Evolutionary conservation across 2,329 filamentous ascomycete genomes (phyloP), one percentile per base, ranked within the genome.

Genomic region (Botryotinia globosa): DNA sequence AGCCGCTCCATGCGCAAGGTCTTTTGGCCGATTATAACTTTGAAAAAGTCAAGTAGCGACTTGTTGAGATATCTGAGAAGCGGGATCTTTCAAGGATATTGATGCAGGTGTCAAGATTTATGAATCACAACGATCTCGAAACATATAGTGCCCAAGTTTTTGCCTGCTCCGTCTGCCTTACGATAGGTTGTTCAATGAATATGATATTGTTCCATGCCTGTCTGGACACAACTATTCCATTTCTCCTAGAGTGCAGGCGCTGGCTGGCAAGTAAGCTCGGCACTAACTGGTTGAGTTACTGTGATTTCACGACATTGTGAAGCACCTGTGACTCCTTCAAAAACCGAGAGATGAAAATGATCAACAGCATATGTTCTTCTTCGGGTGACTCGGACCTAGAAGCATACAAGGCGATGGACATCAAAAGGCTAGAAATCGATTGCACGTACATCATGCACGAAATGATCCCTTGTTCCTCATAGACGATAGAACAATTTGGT

Each of bases 301-400:
- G n/a, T 32, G 10, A 48, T 42, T 65, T 42, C 34, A 54, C 25
- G 20, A 37, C 37, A 64, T 62, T 65, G n/a, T 71, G 45, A 64
- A 48, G n/a, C 48, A 71, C 69, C 69, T 56, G 58, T 65, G 69
- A 71, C 59, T 37, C 34, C 32, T 39, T 51, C 34, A 9, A 63
- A 42, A 42, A 54, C 58, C 42, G 34, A 64, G 34, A 29, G 34
- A 71, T 42, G 37, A 39, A 34, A 71, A 64, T 71, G 69, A 54
- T 64, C 68, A 51, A 63, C 69, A 32, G 9, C 20, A 7, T 14
- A 25, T 39, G 44, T 51, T 71, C 61, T 65, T 71, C 69, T 71
- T 71, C 37, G 67, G 67, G 67, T 61, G 69, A 71, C 18, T 16
- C 18, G 59, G 45, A n/a, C 16, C 64, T 67, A 32, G 59, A 63